phyloP scores from a whole-genome alignment of 371 early-diverging fungal genomes.

The Dinochytrium kinnereticum region DNA sequence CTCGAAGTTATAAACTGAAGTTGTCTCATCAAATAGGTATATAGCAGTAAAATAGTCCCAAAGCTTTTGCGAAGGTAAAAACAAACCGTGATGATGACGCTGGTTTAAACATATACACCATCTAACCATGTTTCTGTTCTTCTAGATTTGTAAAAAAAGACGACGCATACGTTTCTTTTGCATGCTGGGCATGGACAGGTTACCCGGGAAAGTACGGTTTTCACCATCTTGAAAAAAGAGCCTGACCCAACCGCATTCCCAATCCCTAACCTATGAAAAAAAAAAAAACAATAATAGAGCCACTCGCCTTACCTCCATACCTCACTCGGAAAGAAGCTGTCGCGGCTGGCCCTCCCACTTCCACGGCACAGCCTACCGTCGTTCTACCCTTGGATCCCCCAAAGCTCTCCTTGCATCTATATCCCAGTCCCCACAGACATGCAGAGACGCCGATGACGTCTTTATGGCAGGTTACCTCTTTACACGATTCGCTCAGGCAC shows the following conservation, averaged over 20 bases:
- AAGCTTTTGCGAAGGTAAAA: not conserved
- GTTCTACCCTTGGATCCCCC: not conserved
- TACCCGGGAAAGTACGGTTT: not conserved
- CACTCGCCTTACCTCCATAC: not conserved
- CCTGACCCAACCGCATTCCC: not conserved
- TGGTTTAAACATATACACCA: not conserved
- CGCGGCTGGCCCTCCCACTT: constrained; percentile 13
- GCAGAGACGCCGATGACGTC: not conserved
- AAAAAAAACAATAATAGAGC: constrained; percentile 3
- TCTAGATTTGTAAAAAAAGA: not conserved
- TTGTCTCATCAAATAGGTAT: not conserved
- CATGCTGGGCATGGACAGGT: not conserved
- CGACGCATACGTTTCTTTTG: not conserved
- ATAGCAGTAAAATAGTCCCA: not conserved
- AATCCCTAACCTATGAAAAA: no score
- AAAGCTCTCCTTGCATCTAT: not conserved
- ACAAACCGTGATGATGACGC: not conserved
- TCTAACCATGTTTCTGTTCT: no score
- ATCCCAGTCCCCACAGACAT: not conserved
- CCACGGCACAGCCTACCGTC: constrained; percentile 3
- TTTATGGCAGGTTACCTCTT: constrained; percentile 15
- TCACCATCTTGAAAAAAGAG: not conserved
- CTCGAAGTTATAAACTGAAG: no score
- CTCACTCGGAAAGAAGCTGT: not conserved
- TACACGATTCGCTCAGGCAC: not conserved